Percentiles rank a stretch among this genome's conserved stretches.
Conservation (phyloP, 352 stramenopile genomes). For the Pythium utonaiense region DNA sequence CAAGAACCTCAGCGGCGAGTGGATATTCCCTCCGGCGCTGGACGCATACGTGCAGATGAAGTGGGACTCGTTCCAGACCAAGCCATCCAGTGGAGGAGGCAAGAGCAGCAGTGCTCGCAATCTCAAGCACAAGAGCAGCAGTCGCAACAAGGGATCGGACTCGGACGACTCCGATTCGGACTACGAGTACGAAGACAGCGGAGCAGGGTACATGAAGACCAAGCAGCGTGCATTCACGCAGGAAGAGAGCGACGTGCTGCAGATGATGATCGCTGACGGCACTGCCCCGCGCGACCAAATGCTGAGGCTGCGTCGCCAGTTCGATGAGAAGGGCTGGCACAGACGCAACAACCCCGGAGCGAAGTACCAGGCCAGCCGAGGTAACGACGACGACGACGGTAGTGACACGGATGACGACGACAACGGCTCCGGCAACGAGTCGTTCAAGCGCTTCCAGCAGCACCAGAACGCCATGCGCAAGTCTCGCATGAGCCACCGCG, state of each 20-base stretch:
- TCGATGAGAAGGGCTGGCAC: slow-evolving; percentile 61
- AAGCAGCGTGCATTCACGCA: slow-evolving; percentile 55
- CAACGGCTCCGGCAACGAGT: slow-evolving; percentile 22
- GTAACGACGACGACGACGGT: slow-evolving; percentile 21
- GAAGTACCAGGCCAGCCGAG: slow-evolving; percentile 9
- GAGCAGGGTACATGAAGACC: slow-evolving; percentile 50
- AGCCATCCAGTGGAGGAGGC: slow-evolving; percentile 12
- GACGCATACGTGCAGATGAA: slow-evolving; percentile 78
- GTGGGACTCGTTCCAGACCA: slow-evolving; percentile 67
- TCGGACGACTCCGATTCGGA: slow-evolving; percentile 60
- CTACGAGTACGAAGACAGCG: slow-evolving; percentile 46
- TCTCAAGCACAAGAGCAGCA: slow-evolving; percentile 9
- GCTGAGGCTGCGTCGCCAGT: slow-evolving; percentile 57
- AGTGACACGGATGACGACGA: slow-evolving; percentile 58
- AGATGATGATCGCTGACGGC: slow-evolving; percentile 78
- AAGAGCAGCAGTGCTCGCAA: slow-evolving; percentile 11
- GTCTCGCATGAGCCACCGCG: slow-evolving; percentile 25
- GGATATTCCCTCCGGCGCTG: slow-evolving; percentile 51
- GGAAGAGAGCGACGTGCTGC: slow-evolving; percentile 68
- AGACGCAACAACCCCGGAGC: slow-evolving; percentile 39
- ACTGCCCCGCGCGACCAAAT: slow-evolving; percentile 67
- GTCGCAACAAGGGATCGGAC: slow-evolving; percentile 24
- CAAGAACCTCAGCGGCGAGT: slow-evolving; percentile 44
- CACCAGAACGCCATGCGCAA: slow-evolving; percentile 41
- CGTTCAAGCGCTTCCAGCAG: slow-evolving; percentile 24